Base-by-base conservation (phyloP, 371 early-diverging fungal species). In the Mucor saturninus region DNA sequence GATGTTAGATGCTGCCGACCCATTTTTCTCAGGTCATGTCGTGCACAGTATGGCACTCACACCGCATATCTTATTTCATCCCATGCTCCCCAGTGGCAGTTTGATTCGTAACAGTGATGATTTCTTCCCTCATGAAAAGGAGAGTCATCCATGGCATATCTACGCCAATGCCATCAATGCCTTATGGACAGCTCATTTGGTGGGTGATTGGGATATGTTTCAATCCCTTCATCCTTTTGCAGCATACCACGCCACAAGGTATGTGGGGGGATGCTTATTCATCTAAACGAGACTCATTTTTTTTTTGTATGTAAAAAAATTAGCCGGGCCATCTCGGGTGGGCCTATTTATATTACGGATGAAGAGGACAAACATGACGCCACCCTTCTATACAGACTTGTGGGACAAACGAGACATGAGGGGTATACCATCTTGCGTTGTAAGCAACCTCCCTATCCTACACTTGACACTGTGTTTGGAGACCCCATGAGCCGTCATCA, bases 121-220 rank as follows among this genome's bases (percentile, higher is more conserved):
- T 55, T 83, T 69, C 45, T 83, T 72, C 49, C 83, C 84, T 9
- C 56, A 81, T 57, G 65, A 56, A 53, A 15, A 56, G 9, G 65
- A 68, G 9, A 77, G 81, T 6, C 82, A 83, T 68, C 0, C 75
- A 11, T 82, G 83, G 82, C 84, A 83, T 56, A 72, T 83, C 31
- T 76, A 77, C 61, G 54, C 73, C 14, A 83, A 83, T 62, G 65
- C 77, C 7, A 66, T 78, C 40, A 80, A 76, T 53, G 45, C 73
- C 8, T 49, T 82, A 14, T 73, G 62, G 61, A 68, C 65, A 10
- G 2, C 15, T 45, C 60, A 60, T 11, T 31, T 65, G 2, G 54
- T 76, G 11, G 59, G 67, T 4, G 84, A 83, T 50, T 83, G 80
- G 80, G 84, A 83, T 56, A 83, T 84, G 83, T 84, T 83, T 67